phyloP scores from a whole-genome alignment of 257 asterid species.

The Ballota nigra region DNA sequence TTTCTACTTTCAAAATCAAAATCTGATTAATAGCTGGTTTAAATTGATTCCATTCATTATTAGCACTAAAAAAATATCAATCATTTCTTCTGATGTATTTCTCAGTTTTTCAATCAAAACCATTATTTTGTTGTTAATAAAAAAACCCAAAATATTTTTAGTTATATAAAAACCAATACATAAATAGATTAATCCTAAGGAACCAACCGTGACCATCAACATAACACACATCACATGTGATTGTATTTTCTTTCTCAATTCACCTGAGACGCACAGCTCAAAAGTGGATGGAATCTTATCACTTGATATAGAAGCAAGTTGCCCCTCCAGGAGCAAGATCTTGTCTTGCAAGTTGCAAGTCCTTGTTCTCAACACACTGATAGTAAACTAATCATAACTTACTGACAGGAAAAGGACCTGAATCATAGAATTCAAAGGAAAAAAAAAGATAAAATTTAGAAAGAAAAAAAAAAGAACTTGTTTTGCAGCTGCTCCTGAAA shows the following conservation, averaged over 20 bases:
- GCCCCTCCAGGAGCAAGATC: slow-evolving; percentile 59
- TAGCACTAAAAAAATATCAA: too few species aligned
- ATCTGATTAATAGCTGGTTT: too few species aligned
- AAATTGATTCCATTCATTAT: too few species aligned
- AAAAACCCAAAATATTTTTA: too few species aligned
- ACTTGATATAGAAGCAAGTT: slow-evolving; percentile 48
- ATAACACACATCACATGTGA: slow-evolving; percentile 60
- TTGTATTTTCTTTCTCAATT: slow-evolving; percentile 68
- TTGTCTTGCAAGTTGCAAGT: slow-evolving; percentile 67
- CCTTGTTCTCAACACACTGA: slow-evolving; percentile 80
- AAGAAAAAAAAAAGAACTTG: slow-evolving; percentile 58
- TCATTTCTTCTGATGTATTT: too few species aligned
- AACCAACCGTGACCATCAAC: too few species aligned
- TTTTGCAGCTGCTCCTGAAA: slow-evolving; percentile 93
- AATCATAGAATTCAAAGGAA: not conserved
- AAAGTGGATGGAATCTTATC: slow-evolving; percentile 42
- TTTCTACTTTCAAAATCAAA: too few species aligned
- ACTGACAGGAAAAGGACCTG: not conserved
- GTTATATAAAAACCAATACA: too few species aligned
- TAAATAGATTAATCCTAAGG: too few species aligned
- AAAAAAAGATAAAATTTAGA: too few species aligned
- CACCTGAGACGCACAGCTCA: slow-evolving; percentile 52
- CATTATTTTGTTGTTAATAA: too few species aligned
- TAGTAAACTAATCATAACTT: slow-evolving; percentile 23
- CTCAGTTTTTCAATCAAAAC: too few species aligned